phyloP scores from a whole-genome alignment of 441 rosid species.

The Pelargonium myrrhifolium region DNA sequence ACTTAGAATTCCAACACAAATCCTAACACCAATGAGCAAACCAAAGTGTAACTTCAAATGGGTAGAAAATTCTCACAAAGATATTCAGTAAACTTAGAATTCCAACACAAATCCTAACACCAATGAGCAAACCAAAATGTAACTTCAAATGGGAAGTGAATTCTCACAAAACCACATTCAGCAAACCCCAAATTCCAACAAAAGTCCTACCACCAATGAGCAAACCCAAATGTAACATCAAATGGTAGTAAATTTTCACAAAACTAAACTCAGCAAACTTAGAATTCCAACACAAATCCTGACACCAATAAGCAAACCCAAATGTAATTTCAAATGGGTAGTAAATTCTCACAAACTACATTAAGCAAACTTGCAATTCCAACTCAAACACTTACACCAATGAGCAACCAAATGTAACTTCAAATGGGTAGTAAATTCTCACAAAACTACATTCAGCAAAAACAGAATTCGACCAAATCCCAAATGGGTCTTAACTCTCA shows the following conservation, averaged over 20 bases:
- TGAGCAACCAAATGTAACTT: not conserved
- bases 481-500: conserved; percentile 8
- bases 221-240: not conserved
- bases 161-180: not conserved
- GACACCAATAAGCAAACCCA: no score
- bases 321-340: no score
- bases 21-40: no score
- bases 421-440: not conserved
- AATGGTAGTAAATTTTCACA: not conserved
- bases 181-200: not conserved
- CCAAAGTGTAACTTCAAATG: no score
- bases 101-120: not conserved
- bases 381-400: not conserved
- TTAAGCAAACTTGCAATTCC: no score
- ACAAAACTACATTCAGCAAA: conserved; percentile 1
- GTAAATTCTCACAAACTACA: not conserved
- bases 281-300: not conserved
- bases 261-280: not conserved
- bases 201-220: not conserved
- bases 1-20: no score
- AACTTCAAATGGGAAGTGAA: not conserved
- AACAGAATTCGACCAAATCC: not conserved
- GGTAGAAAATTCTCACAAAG: not conserved
- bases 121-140: conserved; percentile 2
- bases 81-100: no score